Evolutionary conservation across 73 alveolate species (phyloP), one percentile per base, ranked within the genome.

Genomic region (Symbiodinium pilosum): DNA sequence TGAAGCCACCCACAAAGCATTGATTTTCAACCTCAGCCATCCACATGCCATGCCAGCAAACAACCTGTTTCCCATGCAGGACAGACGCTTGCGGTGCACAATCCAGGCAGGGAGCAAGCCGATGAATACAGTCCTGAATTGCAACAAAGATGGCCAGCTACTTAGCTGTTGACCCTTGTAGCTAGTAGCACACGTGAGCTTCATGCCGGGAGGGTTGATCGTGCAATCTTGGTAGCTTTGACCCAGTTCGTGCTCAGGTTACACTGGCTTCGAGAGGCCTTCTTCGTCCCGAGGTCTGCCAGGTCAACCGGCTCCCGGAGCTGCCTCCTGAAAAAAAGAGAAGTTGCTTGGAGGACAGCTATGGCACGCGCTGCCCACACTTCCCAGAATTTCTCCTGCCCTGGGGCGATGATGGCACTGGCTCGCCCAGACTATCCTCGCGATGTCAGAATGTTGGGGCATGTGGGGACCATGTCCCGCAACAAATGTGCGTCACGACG

Each of bases 11-110:
- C 73, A 91, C 89, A 56, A 91, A 91, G 88, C 87, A 69, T 71
- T 91, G 97, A 56, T 86, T 91, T 43, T 91, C 97, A 42, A 86
- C 97, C 97, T 91, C 30, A 84, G n/a, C n/a, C n/a, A n/a, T n/a
- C n/a, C n/a, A n/a, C n/a, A n/a, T n/a, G n/a, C n/a, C n/a, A n/a
- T n/a, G 59, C 8, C 21, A 36, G 47, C 43, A 75, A 30, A 30
- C 44, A 32, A 7, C 47, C 47, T 1, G 30, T 3, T 16, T 30
- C 32, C 38, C 85, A 14, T 71, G 85, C 42, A 71, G 38, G 85
- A 26, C 85, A 21, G 34, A 14, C 6, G n/a, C 77, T 59, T 59
- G 77, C 38, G 21, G n/a, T 32, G 42, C 41, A 34, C 85, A 30
- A 14, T 32, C 21, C 30, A 38, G 86, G 32, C 87, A 24, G 83